Evolutionary conservation across 768 basidiomycete species (phyloP).

Genomic region (Filobasidium floriforme): DNA sequence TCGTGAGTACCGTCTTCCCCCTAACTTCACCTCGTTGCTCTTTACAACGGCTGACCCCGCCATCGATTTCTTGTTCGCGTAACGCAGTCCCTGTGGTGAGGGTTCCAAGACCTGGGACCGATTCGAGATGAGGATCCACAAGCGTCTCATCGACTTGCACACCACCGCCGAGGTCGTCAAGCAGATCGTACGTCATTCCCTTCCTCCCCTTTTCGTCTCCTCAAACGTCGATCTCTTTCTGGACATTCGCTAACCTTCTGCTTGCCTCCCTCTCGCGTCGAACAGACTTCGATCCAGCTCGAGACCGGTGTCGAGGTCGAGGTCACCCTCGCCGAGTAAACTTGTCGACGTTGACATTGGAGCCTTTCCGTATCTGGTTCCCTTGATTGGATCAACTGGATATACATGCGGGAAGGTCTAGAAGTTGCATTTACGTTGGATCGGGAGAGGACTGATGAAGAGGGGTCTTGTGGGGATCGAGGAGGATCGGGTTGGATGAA

Average conservation of each 20-base stretch:
- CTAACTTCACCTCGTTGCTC: background rate
- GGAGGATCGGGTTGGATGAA: no score
- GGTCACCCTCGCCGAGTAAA: constrained; percentile 68
- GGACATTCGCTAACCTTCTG: no score
- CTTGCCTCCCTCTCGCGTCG: background rate
- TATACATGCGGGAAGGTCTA: background rate
- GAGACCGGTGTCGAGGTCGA: constrained; percentile 99
- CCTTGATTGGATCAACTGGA: background rate
- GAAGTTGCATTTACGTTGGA: no score
- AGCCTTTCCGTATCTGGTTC: background rate
- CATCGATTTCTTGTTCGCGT: no score
- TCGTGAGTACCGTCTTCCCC: constrained; percentile 56
- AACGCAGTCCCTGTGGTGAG: constrained; percentile 96
- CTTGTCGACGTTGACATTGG: background rate
- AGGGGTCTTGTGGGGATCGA: no score
- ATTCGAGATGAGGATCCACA: constrained; percentile 98
- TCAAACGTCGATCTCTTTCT: background rate
- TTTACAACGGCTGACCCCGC: background rate
- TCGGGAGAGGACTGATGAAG: no score
- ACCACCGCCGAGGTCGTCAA: constrained; percentile 98
- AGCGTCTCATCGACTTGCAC: constrained; percentile 97
- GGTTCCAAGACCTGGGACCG: constrained; percentile 99
- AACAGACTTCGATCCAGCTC: constrained; percentile 91
- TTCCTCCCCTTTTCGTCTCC: background rate
- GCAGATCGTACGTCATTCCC: constrained; percentile 72